Conservation (phyloP, 495 filamentous ascomycete species). For the Penicillium crystallinum region DNA sequence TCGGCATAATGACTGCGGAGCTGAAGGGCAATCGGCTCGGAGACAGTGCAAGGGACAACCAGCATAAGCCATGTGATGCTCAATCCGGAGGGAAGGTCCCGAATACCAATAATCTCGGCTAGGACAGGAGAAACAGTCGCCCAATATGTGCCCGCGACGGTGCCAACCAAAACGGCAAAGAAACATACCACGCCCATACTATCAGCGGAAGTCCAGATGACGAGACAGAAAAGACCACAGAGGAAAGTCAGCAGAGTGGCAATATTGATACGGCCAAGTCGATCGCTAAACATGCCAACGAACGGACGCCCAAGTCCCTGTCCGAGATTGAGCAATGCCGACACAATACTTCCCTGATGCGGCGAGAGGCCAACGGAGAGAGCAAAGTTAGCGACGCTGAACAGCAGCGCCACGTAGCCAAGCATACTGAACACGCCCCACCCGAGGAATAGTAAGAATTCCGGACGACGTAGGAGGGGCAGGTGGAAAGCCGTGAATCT, state of each 20-base stretch:
- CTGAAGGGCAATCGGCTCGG: slow-evolving; percentile 70
- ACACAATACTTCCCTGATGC: slow-evolving; percentile 63
- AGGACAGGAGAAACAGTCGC: slow-evolving; percentile 63
- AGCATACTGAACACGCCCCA: slow-evolving; percentile 71
- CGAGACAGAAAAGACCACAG: slow-evolving; percentile 60
- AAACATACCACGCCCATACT: slow-evolving; percentile 63
- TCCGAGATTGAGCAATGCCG: slow-evolving; percentile 68
- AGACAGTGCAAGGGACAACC: slow-evolving; percentile 66
- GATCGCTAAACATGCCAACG: slow-evolving; percentile 70
- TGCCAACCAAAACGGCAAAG: slow-evolving; percentile 65
- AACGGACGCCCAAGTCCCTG: slow-evolving; percentile 65
- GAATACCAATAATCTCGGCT: slow-evolving; percentile 72
- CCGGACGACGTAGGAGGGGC: slow-evolving; percentile 51
- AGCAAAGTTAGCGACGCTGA: slow-evolving; percentile 71
- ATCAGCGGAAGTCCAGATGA: slow-evolving; percentile 69
- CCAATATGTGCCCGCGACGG: slow-evolving; percentile 71
- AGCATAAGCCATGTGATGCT: slow-evolving; percentile 74
- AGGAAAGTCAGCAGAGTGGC: slow-evolving; percentile 60
- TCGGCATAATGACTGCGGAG: slow-evolving; percentile 44
- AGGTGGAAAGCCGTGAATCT: slow-evolving; percentile 59
- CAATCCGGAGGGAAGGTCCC: slow-evolving; percentile 63
- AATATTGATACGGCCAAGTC: slow-evolving; percentile 67
- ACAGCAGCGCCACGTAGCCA: slow-evolving; percentile 71
- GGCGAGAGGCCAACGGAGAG: slow-evolving; percentile 59
- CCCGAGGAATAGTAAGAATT: slow-evolving; percentile 59